Base-by-base conservation (phyloP, 371 early-diverging fungal species). In the Mortierella sp. region DNA sequence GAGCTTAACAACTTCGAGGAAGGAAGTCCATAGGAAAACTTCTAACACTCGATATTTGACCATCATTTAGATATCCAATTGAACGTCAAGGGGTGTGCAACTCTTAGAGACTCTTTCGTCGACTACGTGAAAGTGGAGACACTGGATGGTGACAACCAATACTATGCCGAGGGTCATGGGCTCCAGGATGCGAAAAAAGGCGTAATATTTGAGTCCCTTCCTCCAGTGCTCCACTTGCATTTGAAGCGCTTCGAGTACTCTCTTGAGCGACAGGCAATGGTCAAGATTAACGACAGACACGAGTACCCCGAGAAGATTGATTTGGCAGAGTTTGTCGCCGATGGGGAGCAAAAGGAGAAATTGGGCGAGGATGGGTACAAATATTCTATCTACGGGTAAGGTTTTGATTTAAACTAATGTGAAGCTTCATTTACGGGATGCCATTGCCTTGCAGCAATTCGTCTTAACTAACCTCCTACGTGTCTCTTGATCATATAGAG, bases 211-310 rank as follows among this genome's bases (percentile, higher is more conserved):
- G 95, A 95, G 77, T 91, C 91, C 38, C 97, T 99, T 82, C 99
- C 99, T 16, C 98, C 98, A 3, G 98, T 99, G 5, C 91, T 99
- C 48, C 99, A 99, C 87, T 88, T 99, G 75, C 99, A 99, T 87
- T 90, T 99, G 75, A 99, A 99, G 88, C 93, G 99, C 16, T 99
- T 99, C 84, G 98, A 98, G 88, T 99, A 99, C 88, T 99, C 99
- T 87, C 93, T 97, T 77, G 92, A 94, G 89, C 90, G 93, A n/a
- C 98, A 97, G 80, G 91, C 93, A 1, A 96, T 97, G 96, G 96
- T 98, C 82, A 99, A 99, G 95, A 97, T 98, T 88, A 99, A 99
- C 91, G 99, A 99, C 88, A 95, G 99, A n/a, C 96, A 97, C 88
- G 99, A 98, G 83, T 99, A 96, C 89, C 98, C 99, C 21, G 88